Base-by-base conservation (phyloP, 1,284 basidiomycete genomes). In the Cystobasidium slooffiae region DNA sequence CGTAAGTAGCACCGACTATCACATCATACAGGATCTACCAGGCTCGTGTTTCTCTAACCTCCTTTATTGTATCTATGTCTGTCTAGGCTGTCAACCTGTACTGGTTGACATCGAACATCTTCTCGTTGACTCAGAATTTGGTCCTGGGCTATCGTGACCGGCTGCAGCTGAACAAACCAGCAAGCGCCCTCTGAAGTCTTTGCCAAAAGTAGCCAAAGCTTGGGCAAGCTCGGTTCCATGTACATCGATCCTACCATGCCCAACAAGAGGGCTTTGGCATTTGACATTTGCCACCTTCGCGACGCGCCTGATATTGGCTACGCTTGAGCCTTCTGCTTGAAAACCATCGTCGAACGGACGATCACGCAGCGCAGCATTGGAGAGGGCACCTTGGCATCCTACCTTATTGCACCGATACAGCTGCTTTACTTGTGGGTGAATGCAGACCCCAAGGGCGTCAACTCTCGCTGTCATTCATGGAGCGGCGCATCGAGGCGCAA, bases 71-170 rank as follows among this genome's bases (percentile, higher is more conserved):
- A 18, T 78, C 66, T 75, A 70, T 53, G 76, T 39, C 68, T 75
- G 44, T 47, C 5, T 78, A 94, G 91, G 88, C 90, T 62, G 85
- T 95, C 20, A 85, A 89, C 58, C 79, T 94, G 20, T 94, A 93
- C 80, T 95, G 93, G 93, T 84, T 91, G 3, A 88, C 91, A 6
- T 94, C 92, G 7, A 90, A 92, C 31, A 82, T 87, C 20, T 91
- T 91, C 80, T 92, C 92, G 47, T 83, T 95, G 24, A 75, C 89
- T 18, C 92, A 94, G 80, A 90, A 91, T 7, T 90, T 89, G 86
- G 77, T 86, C n/a, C 85, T 94, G 77, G 84, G 87, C 51, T 88
- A 88, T 39, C 24, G 74, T 10, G 78, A 79, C 46, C 59, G 75
- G 4, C 22, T 53, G 2, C 20, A 68, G 5, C 14, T 37, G 9